Conservation (phyloP, 2,329 filamentous ascomycete species). For the Stagonosporopsis tanaceti region DNA sequence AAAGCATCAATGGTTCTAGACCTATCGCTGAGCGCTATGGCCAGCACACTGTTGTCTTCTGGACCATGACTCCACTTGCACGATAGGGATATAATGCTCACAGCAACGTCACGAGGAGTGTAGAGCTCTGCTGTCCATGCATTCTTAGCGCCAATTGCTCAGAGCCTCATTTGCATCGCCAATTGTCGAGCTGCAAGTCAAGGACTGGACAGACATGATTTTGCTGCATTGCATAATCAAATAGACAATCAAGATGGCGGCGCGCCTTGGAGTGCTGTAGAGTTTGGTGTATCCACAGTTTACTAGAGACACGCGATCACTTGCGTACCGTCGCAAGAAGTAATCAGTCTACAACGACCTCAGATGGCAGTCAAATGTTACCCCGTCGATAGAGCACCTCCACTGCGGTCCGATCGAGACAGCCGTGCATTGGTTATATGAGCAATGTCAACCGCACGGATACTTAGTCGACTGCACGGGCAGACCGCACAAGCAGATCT, state of each 20-base stretch:
- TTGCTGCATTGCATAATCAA: background rate
- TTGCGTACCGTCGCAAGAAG: background rate
- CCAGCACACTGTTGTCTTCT: slow-evolving; percentile 3
- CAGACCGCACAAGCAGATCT: background rate
- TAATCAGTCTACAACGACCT: no score
- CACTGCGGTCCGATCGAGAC: background rate
- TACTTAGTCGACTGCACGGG: background rate
- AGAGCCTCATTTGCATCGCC: background rate
- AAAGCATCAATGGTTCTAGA: slow-evolving; percentile 8
- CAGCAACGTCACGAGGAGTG: slow-evolving; percentile 11
- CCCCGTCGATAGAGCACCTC: background rate
- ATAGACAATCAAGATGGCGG: background rate
- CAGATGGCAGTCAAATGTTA: background rate
- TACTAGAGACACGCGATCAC: background rate
- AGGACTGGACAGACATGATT: background rate
- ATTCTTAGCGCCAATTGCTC: background rate
- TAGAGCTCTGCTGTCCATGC: background rate
- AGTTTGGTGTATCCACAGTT: background rate
- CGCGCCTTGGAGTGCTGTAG: background rate
- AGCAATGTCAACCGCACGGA: background rate
- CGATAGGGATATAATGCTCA: slow-evolving; percentile 4
- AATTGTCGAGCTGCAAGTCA: background rate
- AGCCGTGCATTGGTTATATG: background rate
- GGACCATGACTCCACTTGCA: slow-evolving; percentile 4
- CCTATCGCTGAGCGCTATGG: slow-evolving; percentile 5